Percentiles rank a stretch among this genome's conserved stretches.
phyloP scores from a whole-genome alignment of 805 yeast genomes.

The Candida ponderosae region DNA sequence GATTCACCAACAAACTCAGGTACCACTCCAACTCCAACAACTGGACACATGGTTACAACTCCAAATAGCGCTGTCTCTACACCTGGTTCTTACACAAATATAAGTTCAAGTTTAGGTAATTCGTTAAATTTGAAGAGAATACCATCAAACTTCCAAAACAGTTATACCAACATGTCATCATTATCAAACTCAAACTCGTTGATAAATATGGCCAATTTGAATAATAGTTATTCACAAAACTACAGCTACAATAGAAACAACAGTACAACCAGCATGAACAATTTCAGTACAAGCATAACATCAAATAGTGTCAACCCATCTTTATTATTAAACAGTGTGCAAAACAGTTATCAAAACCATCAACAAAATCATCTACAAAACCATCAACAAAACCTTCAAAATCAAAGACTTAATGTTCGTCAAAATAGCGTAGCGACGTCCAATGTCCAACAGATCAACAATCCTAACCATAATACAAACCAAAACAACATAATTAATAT shows the following conservation, averaged over 20 bases:
- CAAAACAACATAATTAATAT: neutral
- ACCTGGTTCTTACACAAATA: slow-evolving; percentile 13
- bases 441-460: neutral
- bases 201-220: slow-evolving; percentile 1
- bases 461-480: neutral
- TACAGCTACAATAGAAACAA: neutral
- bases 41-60: slow-evolving; percentile 9
- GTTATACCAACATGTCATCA: neutral
- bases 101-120: slow-evolving; percentile 7
- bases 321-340: neutral
- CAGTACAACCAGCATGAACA: neutral
- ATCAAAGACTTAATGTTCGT: neutral
- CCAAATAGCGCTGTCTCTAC: neutral
- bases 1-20: slow-evolving; percentile 10
- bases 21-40: slow-evolving; percentile 18
- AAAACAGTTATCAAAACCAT: neutral
- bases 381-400: neutral
- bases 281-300: neutral
- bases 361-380: neutral
- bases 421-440: neutral
- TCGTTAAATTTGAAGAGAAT: slow-evolving; percentile 20
- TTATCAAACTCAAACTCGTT: neutral
- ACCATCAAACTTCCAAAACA: slow-evolving; percentile 17
- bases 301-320: neutral
- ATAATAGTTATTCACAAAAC: slow-evolving; percentile 4